phyloP scores from a whole-genome alignment of 306 rosid genomes.

The Prunus campanulata region DNA sequence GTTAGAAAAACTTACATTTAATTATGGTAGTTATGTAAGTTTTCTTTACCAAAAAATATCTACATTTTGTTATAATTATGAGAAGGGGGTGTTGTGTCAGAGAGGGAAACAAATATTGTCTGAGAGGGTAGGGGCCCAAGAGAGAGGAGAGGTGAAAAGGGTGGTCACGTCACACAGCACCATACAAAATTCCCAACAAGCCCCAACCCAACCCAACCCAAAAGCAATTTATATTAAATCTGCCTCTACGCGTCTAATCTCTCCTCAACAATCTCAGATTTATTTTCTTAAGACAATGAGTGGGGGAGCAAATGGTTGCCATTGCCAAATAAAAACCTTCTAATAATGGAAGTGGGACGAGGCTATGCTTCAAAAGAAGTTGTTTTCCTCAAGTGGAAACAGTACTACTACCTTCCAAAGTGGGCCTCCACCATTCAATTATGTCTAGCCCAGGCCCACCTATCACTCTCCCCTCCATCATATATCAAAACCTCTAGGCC shows the following conservation, averaged over 20 bases:
- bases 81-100: not conserved
- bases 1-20: too few relatives aligned
- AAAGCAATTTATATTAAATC: not conserved
- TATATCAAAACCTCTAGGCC: constrained; percentile 38
- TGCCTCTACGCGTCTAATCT: constrained; percentile 4
- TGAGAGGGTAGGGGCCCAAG: not conserved
- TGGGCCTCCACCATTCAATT: constrained; percentile 52
- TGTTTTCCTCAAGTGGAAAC: constrained; percentile 57
- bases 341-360: constrained; percentile 76
- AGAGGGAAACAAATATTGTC: constrained; percentile 1
- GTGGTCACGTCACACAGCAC: constrained; percentile 33
- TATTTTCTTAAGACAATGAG: constrained; percentile 11
- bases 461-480: not conserved
- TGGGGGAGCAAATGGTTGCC: not conserved
- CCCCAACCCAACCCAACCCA: constrained; percentile 14
- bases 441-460: constrained; percentile 79
- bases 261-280: not conserved
- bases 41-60: not conserved
- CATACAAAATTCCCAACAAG: constrained; percentile 27
- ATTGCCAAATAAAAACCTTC: constrained; percentile 39
- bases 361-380: constrained; percentile 27
- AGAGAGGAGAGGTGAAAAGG: not conserved
- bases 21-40: too few relatives aligned
- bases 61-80: too few relatives aligned
- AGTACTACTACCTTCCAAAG: constrained; percentile 17